A percentile compares a stretch with the other conserved stretches of the same genome.
phyloP scores from a whole-genome alignment of 2,329 filamentous ascomycete genomes.

The Hymenoscyphus infarciens region DNA sequence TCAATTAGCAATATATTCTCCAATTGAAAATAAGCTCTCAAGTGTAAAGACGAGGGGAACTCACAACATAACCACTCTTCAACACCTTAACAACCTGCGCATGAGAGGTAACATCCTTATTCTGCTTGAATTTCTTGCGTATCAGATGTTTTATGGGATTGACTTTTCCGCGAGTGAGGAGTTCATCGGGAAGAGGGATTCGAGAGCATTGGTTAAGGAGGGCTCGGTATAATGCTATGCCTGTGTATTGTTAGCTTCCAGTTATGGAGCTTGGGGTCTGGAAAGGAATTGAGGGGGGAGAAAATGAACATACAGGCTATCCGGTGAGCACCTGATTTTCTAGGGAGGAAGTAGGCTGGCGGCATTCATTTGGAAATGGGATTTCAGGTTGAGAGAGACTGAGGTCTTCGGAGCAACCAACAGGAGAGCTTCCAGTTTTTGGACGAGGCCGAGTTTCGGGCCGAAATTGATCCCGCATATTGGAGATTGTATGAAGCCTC shows the following conservation, averaged over 20 bases:
- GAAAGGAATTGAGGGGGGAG: not conserved
- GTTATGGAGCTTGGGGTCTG: not conserved
- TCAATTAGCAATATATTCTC: not conserved
- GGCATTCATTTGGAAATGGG: conserved; percentile 40
- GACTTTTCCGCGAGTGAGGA: conserved; percentile 34
- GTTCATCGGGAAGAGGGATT: conserved; percentile 50
- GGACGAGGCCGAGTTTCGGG: not conserved
- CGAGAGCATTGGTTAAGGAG: conserved; percentile 57
- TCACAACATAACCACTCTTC: conserved; percentile 63
- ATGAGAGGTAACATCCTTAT: conserved; percentile 53
- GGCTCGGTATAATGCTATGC: conserved; percentile 68
- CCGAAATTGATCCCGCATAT: not conserved
- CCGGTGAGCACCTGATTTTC: conserved; percentile 47
- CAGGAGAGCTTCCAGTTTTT: not conserved
- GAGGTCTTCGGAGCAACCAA: not conserved
- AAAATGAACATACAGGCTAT: conserved; percentile 43
- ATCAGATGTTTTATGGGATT: conserved; percentile 55
- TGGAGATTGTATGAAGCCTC: not conserved
- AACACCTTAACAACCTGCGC: conserved; percentile 53
- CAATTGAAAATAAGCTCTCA: no score
- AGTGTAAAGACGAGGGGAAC: conserved; percentile 5
- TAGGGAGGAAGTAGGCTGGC: conserved; percentile 41
- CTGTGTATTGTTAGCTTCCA: conserved; percentile 37
- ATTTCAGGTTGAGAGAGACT: not conserved
- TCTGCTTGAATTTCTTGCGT: conserved; percentile 58